phyloP scores from a whole-genome alignment of 305 asterid species.

The Euphrasia arctica region DNA sequence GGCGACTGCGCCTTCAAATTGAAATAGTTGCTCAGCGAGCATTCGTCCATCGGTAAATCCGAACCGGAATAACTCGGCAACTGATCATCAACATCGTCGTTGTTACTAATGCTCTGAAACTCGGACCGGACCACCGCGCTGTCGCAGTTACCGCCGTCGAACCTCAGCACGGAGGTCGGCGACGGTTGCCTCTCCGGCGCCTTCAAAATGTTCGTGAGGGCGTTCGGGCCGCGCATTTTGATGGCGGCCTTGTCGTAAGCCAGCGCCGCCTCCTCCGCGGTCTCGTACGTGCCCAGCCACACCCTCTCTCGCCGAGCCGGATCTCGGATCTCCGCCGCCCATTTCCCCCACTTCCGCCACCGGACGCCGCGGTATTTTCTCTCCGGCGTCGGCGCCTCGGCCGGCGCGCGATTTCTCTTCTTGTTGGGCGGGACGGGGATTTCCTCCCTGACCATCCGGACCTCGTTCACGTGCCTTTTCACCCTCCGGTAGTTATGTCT shows the following conservation, averaged over 20 bases:
- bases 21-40: conserved; percentile 32
- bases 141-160: not conserved
- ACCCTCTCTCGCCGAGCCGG: conserved; percentile 45
- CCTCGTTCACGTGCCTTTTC: conserved; percentile 49
- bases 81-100: not conserved
- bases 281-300: conserved; percentile 73
- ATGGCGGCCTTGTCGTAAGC: conserved; percentile 66
- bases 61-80: not conserved
- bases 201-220: conserved; percentile 47
- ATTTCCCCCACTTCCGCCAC: conserved; percentile 85
- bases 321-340: conserved; percentile 93
- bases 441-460: conserved; percentile 34
- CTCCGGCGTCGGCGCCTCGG: conserved; percentile 3
- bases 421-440: conserved; percentile 7
- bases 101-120: not conserved
- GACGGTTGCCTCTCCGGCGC: conserved; percentile 44
- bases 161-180: conserved; percentile 55
- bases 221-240: conserved; percentile 47
- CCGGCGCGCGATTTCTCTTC: conserved; percentile 13
- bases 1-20: conserved; percentile 36
- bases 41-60: conserved; percentile 23
- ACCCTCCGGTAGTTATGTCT: conserved; percentile 19
- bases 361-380: conserved; percentile 75
- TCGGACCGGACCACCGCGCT: not conserved
- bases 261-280: conserved; percentile 80